Conservation (phyloP, 345 rosid species). For the Populus simonii region DNA sequence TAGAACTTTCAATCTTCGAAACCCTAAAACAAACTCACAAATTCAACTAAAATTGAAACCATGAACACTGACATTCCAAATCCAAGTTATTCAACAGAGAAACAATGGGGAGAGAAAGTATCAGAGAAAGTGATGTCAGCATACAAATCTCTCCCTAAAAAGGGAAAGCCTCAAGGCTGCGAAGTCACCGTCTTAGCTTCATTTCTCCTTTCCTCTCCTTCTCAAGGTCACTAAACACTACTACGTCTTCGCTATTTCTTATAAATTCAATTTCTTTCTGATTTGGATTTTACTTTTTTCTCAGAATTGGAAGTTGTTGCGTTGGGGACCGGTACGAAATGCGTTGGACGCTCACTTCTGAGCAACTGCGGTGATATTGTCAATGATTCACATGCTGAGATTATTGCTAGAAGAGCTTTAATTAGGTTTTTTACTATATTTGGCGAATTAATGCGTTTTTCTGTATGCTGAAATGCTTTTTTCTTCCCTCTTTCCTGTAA, state of each 20-base stretch:
- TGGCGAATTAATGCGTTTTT: not conserved
- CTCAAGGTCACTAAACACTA: slow-evolving; percentile 41
- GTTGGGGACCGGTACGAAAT: slow-evolving; percentile 87
- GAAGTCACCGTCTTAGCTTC: slow-evolving; percentile 80
- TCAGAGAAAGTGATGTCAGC: slow-evolving; percentile 50
- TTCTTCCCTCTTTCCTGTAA: no score
- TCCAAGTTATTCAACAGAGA: not conserved
- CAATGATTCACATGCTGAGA: slow-evolving; percentile 89
- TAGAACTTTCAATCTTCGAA: no score
- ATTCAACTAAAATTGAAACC: not conserved
- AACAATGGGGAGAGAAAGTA: slow-evolving; percentile 50
- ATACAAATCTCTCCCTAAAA: slow-evolving; percentile 63
- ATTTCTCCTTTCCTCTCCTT: slow-evolving; percentile 76
- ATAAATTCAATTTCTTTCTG: not conserved
- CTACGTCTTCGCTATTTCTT: not conserved
- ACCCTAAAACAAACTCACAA: no score
- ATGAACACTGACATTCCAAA: not conserved
- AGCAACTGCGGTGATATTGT: slow-evolving; percentile 73
- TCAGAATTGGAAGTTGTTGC: slow-evolving; percentile 68
- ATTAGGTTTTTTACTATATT: slow-evolving; percentile 40
- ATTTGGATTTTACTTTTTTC: not conserved
- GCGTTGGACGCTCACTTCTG: slow-evolving; percentile 58
- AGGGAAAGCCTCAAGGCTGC: slow-evolving; percentile 94
- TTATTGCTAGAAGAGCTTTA: slow-evolving; percentile 75
- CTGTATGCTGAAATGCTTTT: not conserved